Evolutionary conservation across 805 yeast species (phyloP), one percentile per base, ranked within the genome.

Genomic region (Cyberlindnera samutprakarnensis): DNA sequence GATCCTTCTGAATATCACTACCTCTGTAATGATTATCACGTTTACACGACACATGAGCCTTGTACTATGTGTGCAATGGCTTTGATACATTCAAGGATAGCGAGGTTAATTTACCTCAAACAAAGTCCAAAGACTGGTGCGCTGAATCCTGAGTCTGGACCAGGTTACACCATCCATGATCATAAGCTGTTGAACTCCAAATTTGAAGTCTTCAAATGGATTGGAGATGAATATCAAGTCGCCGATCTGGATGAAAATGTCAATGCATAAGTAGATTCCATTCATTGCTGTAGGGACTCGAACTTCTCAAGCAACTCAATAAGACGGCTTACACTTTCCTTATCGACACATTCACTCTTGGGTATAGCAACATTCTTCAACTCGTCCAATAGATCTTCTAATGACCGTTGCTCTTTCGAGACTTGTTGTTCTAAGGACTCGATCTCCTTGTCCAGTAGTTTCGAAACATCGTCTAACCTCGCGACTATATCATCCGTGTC

Each of bases 31-130:
- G 72, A 78, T 33, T 68, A 75, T 42, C 77, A 83, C 39, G 86
- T 92, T 0, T 86, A 82, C 50, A 82, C 94, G 1, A 81, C 95
- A 0, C 95, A 87, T 52, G 98, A 92, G 54, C 98, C 98, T 0
- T 92, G 98, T 49, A 72, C 85, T 0, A 92, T 90, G 96, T 92
- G 98, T 50, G 61, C 84, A 6, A 92, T 92, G 98, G 97, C 97
- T 0, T 62, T 92, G 25, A 78, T 88, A 9, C 98, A 92, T 53
- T 90, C 97, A 1, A 64, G 98, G 30, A 70, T 92, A 0, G 68
- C 75, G 12, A 64, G 86, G 32, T 59, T 90, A 21, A 59, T 83
- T 1, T 90, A 77, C 55, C 43, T 82, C 13, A 58, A 61, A 24
- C 59, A 70, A 3, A 67, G 71, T 41, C 42, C 46, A 0, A 36